Conservation (phyloP, 1,284 basidiomycete species). For the Testicularia cyperi region DNA sequence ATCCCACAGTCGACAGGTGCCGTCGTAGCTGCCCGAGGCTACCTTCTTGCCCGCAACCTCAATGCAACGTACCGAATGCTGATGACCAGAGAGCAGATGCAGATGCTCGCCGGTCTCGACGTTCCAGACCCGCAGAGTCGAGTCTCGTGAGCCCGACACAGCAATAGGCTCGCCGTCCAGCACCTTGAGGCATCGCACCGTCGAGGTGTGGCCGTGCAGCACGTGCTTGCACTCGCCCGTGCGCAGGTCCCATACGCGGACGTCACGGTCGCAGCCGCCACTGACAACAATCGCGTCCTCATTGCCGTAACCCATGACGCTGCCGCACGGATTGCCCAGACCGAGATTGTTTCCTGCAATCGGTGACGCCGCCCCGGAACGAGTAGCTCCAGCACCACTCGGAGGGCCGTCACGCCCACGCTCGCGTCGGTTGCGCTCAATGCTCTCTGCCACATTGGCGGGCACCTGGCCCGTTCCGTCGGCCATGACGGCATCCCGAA, state of each 20-base stretch:
- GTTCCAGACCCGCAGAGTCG: slow-evolving; percentile 88
- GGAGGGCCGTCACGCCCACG: not conserved
- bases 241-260: slow-evolving; percentile 87
- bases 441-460: slow-evolving; percentile 18
- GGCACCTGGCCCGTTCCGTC: slow-evolving; percentile 34
- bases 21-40: slow-evolving; percentile 87
- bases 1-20: slow-evolving; percentile 64
- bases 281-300: slow-evolving; percentile 76
- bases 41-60: slow-evolving; percentile 79
- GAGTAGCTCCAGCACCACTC: not conserved
- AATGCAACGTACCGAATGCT: slow-evolving; percentile 79
- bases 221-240: slow-evolving; percentile 80
- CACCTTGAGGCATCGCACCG: slow-evolving; percentile 86
- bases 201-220: slow-evolving; percentile 82
- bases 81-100: slow-evolving; percentile 76
- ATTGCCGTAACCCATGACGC: slow-evolving; percentile 70
- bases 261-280: slow-evolving; percentile 84
- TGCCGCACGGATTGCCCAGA: slow-evolving; percentile 45
- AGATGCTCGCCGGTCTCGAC: slow-evolving; percentile 74
- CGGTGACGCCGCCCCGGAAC: not conserved
- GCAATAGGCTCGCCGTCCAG: slow-evolving; percentile 83
- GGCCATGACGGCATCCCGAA: slow-evolving; percentile 42
- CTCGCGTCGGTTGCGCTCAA: slow-evolving; percentile 10
- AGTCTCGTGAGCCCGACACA: slow-evolving; percentile 77
- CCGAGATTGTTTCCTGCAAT: slow-evolving; percentile 28